Evolutionary conservation across 306 rosid species (phyloP).

Genomic region (Dicorynia guianensis): DNA sequence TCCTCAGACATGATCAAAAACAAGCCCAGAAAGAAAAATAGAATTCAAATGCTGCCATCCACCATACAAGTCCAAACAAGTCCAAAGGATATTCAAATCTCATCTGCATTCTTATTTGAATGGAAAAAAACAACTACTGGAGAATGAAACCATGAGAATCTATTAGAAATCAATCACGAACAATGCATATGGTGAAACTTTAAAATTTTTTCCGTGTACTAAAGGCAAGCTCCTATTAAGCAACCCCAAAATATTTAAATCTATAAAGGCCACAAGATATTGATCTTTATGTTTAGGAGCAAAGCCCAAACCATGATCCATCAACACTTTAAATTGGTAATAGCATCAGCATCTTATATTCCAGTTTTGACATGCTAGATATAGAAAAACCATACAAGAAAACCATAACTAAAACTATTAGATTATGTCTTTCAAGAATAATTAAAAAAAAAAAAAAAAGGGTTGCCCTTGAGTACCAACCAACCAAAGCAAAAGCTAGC

Average conservation of each 20-base stretch:
- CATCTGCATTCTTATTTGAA: constrained; percentile 14
- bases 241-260: constrained; percentile 20
- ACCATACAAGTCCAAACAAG: constrained; percentile 19
- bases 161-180: not conserved
- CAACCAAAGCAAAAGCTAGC: constrained; percentile 13
- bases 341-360: constrained; percentile 19
- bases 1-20: constrained; percentile 20
- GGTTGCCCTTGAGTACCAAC: constrained; percentile 21
- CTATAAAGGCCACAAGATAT: constrained; percentile 25
- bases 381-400: no score
- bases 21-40: constrained; percentile 30
- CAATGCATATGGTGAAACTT: not conserved
- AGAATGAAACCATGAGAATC: constrained; percentile 28
- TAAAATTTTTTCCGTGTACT: constrained; percentile 25
- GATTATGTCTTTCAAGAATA: not conserved
- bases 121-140: constrained; percentile 8
- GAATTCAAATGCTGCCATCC: not conserved
- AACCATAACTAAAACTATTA: no score
- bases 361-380: not conserved
- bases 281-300: constrained; percentile 3
- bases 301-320: constrained; percentile 23
- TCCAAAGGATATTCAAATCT: constrained; percentile 25
- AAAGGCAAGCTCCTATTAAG: constrained; percentile 10
- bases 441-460: not conserved
- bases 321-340: constrained; percentile 24